Percentiles rank a stretch among this genome's conserved stretches.
phyloP scores from a whole-genome alignment of 2,329 filamentous ascomycete species.

The Rutstroemia sp. region DNA sequence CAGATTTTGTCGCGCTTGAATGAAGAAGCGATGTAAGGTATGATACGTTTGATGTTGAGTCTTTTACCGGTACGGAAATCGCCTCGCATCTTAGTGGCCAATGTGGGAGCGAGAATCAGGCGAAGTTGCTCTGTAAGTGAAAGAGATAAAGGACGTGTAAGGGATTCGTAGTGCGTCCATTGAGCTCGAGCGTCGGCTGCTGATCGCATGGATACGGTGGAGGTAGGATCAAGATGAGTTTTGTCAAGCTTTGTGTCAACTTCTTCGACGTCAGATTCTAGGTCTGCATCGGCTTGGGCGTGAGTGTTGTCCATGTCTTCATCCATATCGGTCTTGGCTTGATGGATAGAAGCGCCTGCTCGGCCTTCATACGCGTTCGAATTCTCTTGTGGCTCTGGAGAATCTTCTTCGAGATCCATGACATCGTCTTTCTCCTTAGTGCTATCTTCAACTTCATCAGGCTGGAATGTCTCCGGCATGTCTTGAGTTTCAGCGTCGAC shows the following conservation, averaged over 20 bases:
- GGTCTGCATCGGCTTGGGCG: slow-evolving; percentile 30
- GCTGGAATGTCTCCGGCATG: slow-evolving; percentile 45
- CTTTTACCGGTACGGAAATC: slow-evolving; percentile 97
- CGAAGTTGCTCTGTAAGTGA: slow-evolving; percentile 90
- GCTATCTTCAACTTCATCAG: slow-evolving; percentile 35
- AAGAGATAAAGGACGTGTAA: slow-evolving; percentile 79
- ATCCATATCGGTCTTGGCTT: slow-evolving; percentile 36
- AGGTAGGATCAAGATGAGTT: slow-evolving; percentile 53
- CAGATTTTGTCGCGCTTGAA: slow-evolving; percentile 99
- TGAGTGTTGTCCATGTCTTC: slow-evolving; percentile 45
- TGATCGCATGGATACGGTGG: slow-evolving; percentile 26
- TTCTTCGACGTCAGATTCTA: slow-evolving; percentile 33
- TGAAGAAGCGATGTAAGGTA: slow-evolving; percentile 94
- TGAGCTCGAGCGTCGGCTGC: slow-evolving; percentile 58
- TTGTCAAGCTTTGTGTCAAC: slow-evolving; percentile 54
- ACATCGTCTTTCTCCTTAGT: slow-evolving; percentile 38
- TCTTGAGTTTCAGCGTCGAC: slow-evolving; percentile 62
- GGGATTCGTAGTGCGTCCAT: slow-evolving; percentile 78
- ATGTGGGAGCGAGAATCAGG: slow-evolving; percentile 87
- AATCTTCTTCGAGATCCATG: slow-evolving; percentile 34
- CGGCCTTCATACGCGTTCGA: slow-evolving; percentile 46
- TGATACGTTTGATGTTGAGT: slow-evolving; percentile 98
- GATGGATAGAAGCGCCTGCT: slow-evolving; percentile 49
- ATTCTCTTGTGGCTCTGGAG: slow-evolving; percentile 35
- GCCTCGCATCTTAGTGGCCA: slow-evolving; percentile 91